phyloP scores from a whole-genome alignment of 441 rosid genomes.

The Pelargonium exstipulatum region DNA sequence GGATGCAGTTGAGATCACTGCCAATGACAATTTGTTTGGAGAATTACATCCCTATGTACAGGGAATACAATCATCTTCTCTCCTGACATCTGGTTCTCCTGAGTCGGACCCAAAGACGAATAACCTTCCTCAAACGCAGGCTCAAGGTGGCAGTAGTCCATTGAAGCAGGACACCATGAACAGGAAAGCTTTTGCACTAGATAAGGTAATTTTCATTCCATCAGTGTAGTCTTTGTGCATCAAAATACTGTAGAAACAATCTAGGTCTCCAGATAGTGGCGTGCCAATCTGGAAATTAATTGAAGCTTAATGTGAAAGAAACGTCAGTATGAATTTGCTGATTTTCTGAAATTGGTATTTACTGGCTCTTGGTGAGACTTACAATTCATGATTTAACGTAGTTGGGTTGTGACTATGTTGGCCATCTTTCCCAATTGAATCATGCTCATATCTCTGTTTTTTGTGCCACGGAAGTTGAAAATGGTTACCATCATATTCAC shows the following conservation, averaged over 20 bases:
- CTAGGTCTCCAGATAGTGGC: background rate
- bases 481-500: constrained; percentile 6
- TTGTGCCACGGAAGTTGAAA: constrained; percentile 1
- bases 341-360: background rate
- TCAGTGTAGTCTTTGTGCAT: background rate
- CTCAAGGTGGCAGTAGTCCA: constrained; percentile 43
- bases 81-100: constrained; percentile 31
- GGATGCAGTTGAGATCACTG: constrained; percentile 30
- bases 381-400: background rate
- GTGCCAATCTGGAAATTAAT: background rate
- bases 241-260: constrained; percentile 7
- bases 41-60: constrained; percentile 30
- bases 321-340: background rate
- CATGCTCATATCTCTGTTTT: constrained; percentile 4
- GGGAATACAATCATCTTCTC: constrained; percentile 29
- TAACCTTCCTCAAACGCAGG: constrained; percentile 36
- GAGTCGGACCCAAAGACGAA: constrained; percentile 40
- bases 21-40: constrained; percentile 31
- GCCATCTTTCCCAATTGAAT: background rate
- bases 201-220: constrained; percentile 54
- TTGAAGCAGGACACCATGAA: constrained; percentile 67
- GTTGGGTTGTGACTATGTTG: background rate
- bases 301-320: background rate
- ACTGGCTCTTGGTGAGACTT: background rate
- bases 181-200: constrained; percentile 81